These are phyloP conservation scores for Sporothrix dimorphospora DNA, from an alignment of 2,329 filamentous ascomycete genomes.

Conservation along the genomic window DNA sequence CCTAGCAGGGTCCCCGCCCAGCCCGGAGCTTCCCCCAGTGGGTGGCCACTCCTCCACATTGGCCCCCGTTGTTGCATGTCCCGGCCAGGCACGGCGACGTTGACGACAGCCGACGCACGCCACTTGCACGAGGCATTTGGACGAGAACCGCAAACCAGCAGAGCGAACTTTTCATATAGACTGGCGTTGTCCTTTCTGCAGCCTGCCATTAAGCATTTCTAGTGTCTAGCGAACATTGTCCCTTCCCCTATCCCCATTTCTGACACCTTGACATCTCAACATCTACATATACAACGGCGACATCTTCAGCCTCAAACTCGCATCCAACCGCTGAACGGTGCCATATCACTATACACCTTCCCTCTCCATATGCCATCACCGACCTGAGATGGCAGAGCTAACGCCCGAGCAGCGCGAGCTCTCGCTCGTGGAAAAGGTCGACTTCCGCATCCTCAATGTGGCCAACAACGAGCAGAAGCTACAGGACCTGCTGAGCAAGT, in stretches of 20 bases:
- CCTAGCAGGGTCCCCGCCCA: constrained; percentile 14
- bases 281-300: background rate
- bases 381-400: constrained; percentile 27
- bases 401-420: constrained; percentile 70
- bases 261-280: background rate
- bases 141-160: background rate
- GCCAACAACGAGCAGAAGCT: constrained; percentile 85
- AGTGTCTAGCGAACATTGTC: constrained; percentile 3
- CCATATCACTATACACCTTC: background rate
- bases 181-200: background rate
- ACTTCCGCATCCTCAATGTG: constrained; percentile 76
- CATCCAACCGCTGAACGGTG: background rate
- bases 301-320: background rate
- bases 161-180: background rate
- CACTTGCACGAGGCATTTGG: background rate
- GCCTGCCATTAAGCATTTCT: background rate
- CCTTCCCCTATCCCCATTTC: background rate
- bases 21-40: constrained; percentile 18
- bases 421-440: constrained; percentile 80
- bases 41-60: constrained; percentile 20
- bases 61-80: constrained; percentile 15
- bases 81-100: constrained; percentile 25
- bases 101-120: constrained; percentile 23
- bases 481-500: constrained; percentile 74
- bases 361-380: background rate